Evolutionary conservation across 345 rosid genomes (phyloP), one percentile per base, ranked within the genome.

Genomic region (Carallia brachiata): DNA sequence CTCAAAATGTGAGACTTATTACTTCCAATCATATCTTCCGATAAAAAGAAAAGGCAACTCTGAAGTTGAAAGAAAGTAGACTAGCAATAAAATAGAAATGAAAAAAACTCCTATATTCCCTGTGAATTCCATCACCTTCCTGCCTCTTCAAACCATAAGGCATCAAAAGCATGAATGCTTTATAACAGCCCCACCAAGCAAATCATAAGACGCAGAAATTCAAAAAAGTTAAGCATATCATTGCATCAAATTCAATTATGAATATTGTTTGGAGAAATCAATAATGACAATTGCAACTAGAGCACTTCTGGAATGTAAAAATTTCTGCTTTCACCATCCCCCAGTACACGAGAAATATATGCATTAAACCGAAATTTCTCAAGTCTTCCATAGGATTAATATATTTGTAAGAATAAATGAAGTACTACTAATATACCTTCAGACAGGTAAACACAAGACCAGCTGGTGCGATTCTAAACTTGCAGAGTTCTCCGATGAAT

Each of bases 401-500:
- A 62, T 55, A 71, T 57, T 62, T 5, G 7, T 31, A 48, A 30
- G 56, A 64, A 44, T 55, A 56, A 68, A 44, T 36, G 28, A 78
- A 19, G 32, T 53, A 56, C 31, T 52, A 15, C 16, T 50, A 30
- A 73, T 31, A 68, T 87, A 96, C 99, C 94, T 96, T 96, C 84
- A 96, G 84, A 88, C 98, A 96, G 80, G 86, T 83, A 75, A 96
- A 96, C 68, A 92, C 87, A 73, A 91, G 87, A 62, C 88, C 90
- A 84, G 96, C 71, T 56, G 95, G 86, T 48, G 89, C 93, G 73
- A 92, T 86, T 81, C 72, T 92, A 73, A 92, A 92, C 83, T 96
- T 96, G 95, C 99, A 90, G 63, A 92, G 95, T 75, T 96, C 99
- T 73, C 97, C 99, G 78, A 96, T 86, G 77, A 96, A 96, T 78